Conservation (phyloP, 495 filamentous ascomycete species). For the Tuber umbilicatum region DNA sequence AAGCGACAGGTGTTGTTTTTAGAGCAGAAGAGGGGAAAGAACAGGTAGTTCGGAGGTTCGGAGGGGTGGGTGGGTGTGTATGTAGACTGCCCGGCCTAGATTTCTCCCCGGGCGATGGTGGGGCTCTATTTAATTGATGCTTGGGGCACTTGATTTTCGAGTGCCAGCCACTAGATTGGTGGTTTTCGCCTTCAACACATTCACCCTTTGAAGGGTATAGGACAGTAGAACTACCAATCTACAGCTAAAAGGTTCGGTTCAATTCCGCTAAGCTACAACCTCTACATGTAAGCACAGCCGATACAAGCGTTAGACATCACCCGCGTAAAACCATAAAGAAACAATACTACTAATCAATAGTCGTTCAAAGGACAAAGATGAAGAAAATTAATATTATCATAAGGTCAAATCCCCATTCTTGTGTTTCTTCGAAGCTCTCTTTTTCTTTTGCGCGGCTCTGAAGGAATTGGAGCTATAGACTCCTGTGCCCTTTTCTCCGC, state of each 20-base stretch:
- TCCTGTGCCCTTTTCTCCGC: not conserved
- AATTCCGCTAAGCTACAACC: not conserved
- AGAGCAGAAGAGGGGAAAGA: not conserved
- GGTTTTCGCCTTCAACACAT: not conserved
- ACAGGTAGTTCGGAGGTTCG: not conserved
- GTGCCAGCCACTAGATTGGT: not conserved
- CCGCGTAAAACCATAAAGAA: not conserved
- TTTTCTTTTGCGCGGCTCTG: not conserved
- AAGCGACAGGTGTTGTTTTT: not conserved
- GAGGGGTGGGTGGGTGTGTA: not conserved
- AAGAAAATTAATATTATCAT: not conserved
- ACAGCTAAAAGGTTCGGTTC: not conserved
- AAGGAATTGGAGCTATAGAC: not conserved
- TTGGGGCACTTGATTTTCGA: not conserved
- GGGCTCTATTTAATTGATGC: not conserved
- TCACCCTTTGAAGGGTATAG: not conserved
- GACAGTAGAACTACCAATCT: not conserved
- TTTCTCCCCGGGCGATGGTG: not conserved
- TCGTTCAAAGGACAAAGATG: not conserved
- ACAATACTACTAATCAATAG: not conserved
- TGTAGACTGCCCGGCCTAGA: not conserved
- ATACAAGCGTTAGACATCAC: not conserved
- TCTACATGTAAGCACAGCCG: not conserved
- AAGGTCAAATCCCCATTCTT: not conserved
- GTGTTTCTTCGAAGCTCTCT: not conserved